Evolutionary conservation across 1,284 basidiomycete species (phyloP), one percentile per base, ranked within the genome.

Genomic region (Fomitopsis betulina): DNA sequence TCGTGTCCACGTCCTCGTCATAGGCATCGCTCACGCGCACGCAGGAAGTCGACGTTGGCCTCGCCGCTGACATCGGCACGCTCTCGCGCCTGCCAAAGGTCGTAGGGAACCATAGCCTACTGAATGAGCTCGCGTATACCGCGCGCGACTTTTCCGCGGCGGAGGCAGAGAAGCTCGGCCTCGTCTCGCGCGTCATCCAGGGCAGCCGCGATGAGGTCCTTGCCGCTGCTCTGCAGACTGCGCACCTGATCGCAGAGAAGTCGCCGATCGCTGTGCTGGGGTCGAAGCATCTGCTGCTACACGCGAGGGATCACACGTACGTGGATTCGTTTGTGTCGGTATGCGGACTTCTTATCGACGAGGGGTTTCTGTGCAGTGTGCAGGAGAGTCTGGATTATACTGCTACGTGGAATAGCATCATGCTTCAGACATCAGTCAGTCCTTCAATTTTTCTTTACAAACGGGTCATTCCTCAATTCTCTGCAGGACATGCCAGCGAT

Each of bases 1-100:
- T n/a, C n/a, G n/a, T 49, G 9, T 27, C 5, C 35, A 25, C 45
- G 21, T 40, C 21, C 43, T 15, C 35, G 12, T 21, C 39, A 3
- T 2, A n/a, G 13, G 54, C 17, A 53, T 49, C 49, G 54, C 23
- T 25, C 10, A 33, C 37, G 8, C 19, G 10, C 43, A 21, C 49
- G 21, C 68, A 93, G 91, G 94, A 98, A 80, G 90, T 94, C 8
- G 93, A 95, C 67, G 84, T 94, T 8, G 94, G 93, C 0, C 78
- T 97, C 0, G 94, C 94, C 2, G 91, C 95, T 1, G 95, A 97
- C 70, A 89, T 96, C 52, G 95, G 95, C 2, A 89, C 93, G 0
- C 81, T 98, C 15, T 92, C 95, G 35, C 85, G 90, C 40, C 78
- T 96, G 32, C 93, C 92, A 0, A 93, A 94, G 69, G 80, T 92